These are phyloP conservation scores for Candida pseudoviswanathii DNA, from an alignment of 1,139 yeast genomes.

Conservation along the genomic window DNA sequence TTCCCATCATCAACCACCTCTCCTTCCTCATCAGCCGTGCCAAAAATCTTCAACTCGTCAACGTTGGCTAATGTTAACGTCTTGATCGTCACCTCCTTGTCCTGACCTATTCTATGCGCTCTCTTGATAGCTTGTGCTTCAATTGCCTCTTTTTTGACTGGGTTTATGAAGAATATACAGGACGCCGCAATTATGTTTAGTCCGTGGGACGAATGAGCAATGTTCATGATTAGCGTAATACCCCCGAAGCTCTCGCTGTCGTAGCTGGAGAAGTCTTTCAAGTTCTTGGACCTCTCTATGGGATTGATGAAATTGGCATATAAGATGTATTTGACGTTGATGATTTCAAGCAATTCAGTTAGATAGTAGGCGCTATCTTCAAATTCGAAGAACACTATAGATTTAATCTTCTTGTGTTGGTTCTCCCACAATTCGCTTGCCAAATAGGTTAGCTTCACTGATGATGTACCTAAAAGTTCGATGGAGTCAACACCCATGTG, in stretches of 20 bases:
- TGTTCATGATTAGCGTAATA: constrained; percentile 62
- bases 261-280: constrained; percentile 52
- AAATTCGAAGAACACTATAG: constrained; percentile 68
- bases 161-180: constrained; percentile 65
- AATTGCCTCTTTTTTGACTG: constrained; percentile 68
- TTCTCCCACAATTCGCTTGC: constrained; percentile 55
- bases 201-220: constrained; percentile 70
- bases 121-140: constrained; percentile 39
- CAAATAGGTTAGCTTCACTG: constrained; percentile 62
- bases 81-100: constrained; percentile 2
- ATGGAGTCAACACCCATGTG: background rate
- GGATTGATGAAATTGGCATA: constrained; percentile 63
- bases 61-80: constrained; percentile 1
- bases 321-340: constrained; percentile 61
- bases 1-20: background rate
- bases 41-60: constrained; percentile 5
- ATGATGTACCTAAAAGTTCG: constrained; percentile 52
- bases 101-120: constrained; percentile 17
- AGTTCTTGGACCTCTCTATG: constrained; percentile 52
- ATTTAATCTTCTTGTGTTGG: constrained; percentile 47
- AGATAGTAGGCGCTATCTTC: constrained; percentile 72
- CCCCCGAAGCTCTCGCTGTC: constrained; percentile 43
- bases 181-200: constrained; percentile 69
- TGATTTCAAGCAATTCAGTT: constrained; percentile 61
- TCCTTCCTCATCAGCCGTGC: background rate